Conservation (phyloP, 2,329 filamentous ascomycete species). For the Arthrinium phaeospermum region DNA sequence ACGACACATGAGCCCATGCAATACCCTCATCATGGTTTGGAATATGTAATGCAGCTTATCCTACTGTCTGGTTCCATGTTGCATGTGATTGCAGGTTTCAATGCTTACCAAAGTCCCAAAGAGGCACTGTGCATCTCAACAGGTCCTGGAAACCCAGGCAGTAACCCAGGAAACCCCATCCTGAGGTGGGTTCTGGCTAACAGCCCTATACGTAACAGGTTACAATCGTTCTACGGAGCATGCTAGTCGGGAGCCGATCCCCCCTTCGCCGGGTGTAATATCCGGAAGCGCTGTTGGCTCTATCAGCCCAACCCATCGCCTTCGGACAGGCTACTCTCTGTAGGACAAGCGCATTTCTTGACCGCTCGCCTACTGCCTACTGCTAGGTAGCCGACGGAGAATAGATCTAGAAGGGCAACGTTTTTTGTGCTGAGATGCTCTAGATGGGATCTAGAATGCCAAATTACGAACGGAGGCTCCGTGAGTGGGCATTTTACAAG, state of each 20-base stretch:
- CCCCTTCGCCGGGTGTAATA: neutral
- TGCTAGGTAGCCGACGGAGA: no score
- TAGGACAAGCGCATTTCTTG: neutral
- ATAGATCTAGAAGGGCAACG: neutral
- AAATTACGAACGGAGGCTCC: neutral
- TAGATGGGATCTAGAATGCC: neutral
- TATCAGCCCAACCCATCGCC: neutral
- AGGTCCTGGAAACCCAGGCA: neutral
- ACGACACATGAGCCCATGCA: neutral
- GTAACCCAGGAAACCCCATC: neutral
- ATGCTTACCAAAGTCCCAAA: neutral
- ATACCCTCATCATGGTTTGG: neutral
- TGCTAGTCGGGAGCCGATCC: neutral
- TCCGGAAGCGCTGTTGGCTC: slow-evolving; percentile 1
- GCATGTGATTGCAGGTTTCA: neutral
- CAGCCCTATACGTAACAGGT: slow-evolving; percentile 3
- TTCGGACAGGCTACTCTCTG: neutral
- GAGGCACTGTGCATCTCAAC: neutral
- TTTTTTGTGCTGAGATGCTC: neutral
- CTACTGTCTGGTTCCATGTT: neutral
- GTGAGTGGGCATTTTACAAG: neutral
- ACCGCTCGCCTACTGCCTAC: neutral
- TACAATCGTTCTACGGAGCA: neutral
- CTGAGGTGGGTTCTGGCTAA: neutral
- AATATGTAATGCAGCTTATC: neutral